phyloP scores from a whole-genome alignment of 805 yeast species.

The Ogataea glucozyma region DNA sequence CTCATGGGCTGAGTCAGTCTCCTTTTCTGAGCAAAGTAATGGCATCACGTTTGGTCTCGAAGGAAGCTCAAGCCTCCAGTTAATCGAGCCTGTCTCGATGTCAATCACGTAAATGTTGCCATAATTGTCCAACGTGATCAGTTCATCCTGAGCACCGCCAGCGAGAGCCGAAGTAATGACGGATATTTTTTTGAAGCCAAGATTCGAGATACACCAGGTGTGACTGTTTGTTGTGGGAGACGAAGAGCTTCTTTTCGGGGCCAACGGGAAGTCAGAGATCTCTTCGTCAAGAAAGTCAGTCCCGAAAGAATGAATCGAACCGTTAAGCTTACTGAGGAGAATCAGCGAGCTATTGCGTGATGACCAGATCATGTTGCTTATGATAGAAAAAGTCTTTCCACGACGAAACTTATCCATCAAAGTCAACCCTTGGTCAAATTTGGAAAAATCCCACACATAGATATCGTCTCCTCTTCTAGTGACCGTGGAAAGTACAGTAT shows the following conservation, averaged over 20 bases:
- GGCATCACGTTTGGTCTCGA: background rate
- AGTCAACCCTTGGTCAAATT: constrained; percentile 49
- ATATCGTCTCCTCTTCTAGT: constrained; percentile 61
- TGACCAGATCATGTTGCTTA: constrained; percentile 56
- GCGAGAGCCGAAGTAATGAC: background rate
- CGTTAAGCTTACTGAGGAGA: constrained; percentile 52
- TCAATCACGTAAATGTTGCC: constrained; percentile 25
- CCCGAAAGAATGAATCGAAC: constrained; percentile 64
- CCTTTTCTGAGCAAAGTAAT: no score
- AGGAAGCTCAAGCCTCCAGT: constrained; percentile 22
- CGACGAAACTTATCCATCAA: constrained; percentile 58
- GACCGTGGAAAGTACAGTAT: constrained; percentile 54
- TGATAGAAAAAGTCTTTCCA: constrained; percentile 61
- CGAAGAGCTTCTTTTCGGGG: background rate
- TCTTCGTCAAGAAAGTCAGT: constrained; percentile 37
- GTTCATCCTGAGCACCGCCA: constrained; percentile 11
- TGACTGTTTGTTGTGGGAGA: background rate
- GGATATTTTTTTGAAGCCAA: constrained; percentile 25
- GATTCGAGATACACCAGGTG: constrained; percentile 47
- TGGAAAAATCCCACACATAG: constrained; percentile 63
- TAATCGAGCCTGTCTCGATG: constrained; percentile 19
- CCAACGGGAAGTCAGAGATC: constrained; percentile 1
- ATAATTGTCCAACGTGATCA: constrained; percentile 30
- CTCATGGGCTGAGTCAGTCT: no score
- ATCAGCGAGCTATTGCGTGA: constrained; percentile 46